Percentiles rank a stretch among this genome's conserved stretches.
phyloP scores from a whole-genome alignment of 2,329 filamentous ascomycete species.

The Xylariales sp. region DNA sequence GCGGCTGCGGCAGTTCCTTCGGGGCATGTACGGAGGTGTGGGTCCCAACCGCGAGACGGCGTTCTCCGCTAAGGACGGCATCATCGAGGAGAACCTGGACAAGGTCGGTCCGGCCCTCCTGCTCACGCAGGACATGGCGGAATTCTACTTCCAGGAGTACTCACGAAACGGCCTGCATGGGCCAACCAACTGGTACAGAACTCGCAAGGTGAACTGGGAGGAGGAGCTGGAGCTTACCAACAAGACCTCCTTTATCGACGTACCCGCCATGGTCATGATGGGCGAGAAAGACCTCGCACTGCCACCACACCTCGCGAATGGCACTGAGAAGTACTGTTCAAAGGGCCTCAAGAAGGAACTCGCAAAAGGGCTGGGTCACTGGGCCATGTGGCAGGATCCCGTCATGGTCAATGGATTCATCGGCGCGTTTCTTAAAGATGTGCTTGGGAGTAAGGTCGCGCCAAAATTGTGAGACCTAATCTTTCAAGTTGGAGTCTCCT shows the following conservation, averaged over 20 bases:
- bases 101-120: constrained; percentile 52
- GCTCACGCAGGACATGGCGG: constrained; percentile 64
- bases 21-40: constrained; percentile 64
- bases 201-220: constrained; percentile 65
- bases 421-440: constrained; percentile 59
- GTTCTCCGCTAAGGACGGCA: constrained; percentile 58
- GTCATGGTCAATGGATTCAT: constrained; percentile 67
- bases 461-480: constrained; percentile 36
- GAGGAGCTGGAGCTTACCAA: constrained; percentile 64
- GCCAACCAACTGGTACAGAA: constrained; percentile 87
- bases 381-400: constrained; percentile 74
- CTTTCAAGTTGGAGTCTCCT: no score
- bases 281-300: constrained; percentile 70
- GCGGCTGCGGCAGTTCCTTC: constrained; percentile 66
- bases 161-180: constrained; percentile 69
- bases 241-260: constrained; percentile 58
- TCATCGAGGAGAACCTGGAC: constrained; percentile 60
- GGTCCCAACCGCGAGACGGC: constrained; percentile 49
- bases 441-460: constrained; percentile 32
- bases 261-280: constrained; percentile 71
- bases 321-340: constrained; percentile 66
- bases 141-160: constrained; percentile 74
- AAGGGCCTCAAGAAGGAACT: constrained; percentile 64
- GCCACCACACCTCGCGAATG: constrained; percentile 63
- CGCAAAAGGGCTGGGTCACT: constrained; percentile 60